A percentile compares a stretch with the other conserved stretches of the same genome.
These are phyloP conservation scores for Moelleriella libera DNA, from an alignment of 2,329 filamentous ascomycete species.

Conservation along the genomic window DNA sequence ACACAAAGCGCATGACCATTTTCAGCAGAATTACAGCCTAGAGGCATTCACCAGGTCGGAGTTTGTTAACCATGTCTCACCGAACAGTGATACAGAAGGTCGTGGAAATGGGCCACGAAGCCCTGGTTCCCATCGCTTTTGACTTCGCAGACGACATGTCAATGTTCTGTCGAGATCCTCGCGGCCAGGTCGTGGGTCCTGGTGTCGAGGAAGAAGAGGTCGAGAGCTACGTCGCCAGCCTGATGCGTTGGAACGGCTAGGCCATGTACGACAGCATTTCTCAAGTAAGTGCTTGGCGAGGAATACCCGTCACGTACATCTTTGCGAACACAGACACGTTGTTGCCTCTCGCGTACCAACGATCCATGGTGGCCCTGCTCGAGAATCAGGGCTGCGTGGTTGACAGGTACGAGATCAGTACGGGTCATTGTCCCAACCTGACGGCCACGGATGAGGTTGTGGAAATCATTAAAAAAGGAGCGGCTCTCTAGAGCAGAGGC, in stretches of 20 bases:
- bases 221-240: background rate
- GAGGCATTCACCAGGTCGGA: too few relatives aligned
- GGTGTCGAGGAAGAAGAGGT: background rate
- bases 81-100: slow-evolving; percentile 1
- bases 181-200: background rate
- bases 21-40: too few relatives aligned
- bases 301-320: slow-evolving; percentile 1
- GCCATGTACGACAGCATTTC: slow-evolving; percentile 1
- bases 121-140: slow-evolving; percentile 1
- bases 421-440: slow-evolving; percentile 1
- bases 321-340: background rate
- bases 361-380: background rate
- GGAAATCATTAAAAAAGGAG: background rate
- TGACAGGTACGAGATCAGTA: background rate
- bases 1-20: too few relatives aligned
- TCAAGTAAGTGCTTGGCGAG: background rate
- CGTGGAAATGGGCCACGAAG: slow-evolving; percentile 2
- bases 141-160: slow-evolving; percentile 2
- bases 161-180: slow-evolving; percentile 1
- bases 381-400: background rate
- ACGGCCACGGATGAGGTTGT: slow-evolving; percentile 1
- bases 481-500: background rate
- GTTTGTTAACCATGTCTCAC: background rate
- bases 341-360: background rate
- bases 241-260: slow-evolving; percentile 1